Evolutionary conservation across 129 eudicot species (phyloP), one percentile per base, ranked within the genome.

Genomic region (Smallanthus sonchifolius): DNA sequence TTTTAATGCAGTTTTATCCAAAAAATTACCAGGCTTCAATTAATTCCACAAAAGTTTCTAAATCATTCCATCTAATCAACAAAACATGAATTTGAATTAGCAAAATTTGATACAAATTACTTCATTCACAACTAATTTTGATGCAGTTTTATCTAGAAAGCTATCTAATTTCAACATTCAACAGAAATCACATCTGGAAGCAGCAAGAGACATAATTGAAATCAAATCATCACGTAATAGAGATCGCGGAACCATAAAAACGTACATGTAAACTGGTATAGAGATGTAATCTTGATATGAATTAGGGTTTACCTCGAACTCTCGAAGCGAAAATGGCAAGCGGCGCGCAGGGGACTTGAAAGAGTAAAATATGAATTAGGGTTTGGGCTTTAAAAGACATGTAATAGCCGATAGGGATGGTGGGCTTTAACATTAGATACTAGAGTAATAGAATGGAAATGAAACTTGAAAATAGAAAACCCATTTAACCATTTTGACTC

Each of bases 371-470:
- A 17, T 16, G 49, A 68, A 57, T 77, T 77, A 77, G 75, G 81
- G 75, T 77, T 77, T 68, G 69, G 81, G 81, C 65, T 75, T 35
- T 44, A 61, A 74, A 44, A 57, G 16, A 64, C 24, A 70, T 11
- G 52, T 10, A 63, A 19, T n/a, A 4, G 55, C 45, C 45, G 45
- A 45, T 45, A 16, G 64, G 3, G 51, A 4, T 3, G 24, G 15
- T 51, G 51, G 51, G 64, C 39, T 39, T 42, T 75, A 9, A 70
- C 51, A 44, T 44, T 44, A 10, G 5, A 44, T 10, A 10, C 10
- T 44, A 10, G 51, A 6, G 3, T 6, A 4, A 4, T 38, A 6
- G 7, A 38, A 6, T 38, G 30, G 30, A 24, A 24, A 24, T 24
- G 30, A 24, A 24, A 24, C 30, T 24, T 24, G 30, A 24, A 24